These are phyloP conservation scores for Dryadomyces sulphureus DNA, from an alignment of 2,329 filamentous ascomycete genomes.

Conservation along the genomic window DNA sequence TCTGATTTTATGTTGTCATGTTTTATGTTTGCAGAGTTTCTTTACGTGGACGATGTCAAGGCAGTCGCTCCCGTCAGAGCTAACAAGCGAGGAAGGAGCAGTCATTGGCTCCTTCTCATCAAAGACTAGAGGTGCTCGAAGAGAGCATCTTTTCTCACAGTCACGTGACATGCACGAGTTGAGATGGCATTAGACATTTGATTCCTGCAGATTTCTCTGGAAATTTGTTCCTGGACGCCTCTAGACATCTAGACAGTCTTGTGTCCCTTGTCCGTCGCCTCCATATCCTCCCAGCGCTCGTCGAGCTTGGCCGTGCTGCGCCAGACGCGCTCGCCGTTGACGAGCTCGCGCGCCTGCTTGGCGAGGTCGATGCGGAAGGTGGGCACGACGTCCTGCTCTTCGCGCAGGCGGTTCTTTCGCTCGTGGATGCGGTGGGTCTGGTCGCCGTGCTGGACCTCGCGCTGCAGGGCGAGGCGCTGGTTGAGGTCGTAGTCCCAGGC, in stretches of 20 bases:
- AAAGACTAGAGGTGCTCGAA: too few relatives aligned
- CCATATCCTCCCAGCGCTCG: not conserved
- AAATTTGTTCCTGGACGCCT: too few relatives aligned
- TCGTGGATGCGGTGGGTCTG: conserved; percentile 11
- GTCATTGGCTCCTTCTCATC: too few relatives aligned
- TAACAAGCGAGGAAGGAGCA: too few relatives aligned
- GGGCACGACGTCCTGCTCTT: conserved; percentile 20
- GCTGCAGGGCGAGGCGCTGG: conserved; percentile 15
- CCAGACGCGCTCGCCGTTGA: conserved; percentile 49
- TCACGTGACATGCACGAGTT: too few relatives aligned
- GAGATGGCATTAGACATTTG: too few relatives aligned
- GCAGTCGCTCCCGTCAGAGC: too few relatives aligned
- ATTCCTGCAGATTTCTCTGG: too few relatives aligned
- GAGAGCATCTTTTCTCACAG: too few relatives aligned
- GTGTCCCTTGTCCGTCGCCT: not conserved
- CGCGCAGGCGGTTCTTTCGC: conserved; percentile 15
- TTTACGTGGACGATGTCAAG: not conserved
- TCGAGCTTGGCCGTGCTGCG: conserved; percentile 17
- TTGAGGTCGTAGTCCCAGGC: conserved; percentile 51
- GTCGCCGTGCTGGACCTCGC: conserved; percentile 15
- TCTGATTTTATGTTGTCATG: not conserved
- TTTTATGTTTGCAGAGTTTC: not conserved
- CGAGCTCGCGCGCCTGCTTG: conserved; percentile 46
- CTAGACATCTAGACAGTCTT: not conserved
- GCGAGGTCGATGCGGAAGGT: conserved; percentile 26